Percentiles rank a stretch among this genome's conserved stretches.
phyloP scores from a whole-genome alignment of 2,329 filamentous ascomycete species.

The Penicillium sp. region DNA sequence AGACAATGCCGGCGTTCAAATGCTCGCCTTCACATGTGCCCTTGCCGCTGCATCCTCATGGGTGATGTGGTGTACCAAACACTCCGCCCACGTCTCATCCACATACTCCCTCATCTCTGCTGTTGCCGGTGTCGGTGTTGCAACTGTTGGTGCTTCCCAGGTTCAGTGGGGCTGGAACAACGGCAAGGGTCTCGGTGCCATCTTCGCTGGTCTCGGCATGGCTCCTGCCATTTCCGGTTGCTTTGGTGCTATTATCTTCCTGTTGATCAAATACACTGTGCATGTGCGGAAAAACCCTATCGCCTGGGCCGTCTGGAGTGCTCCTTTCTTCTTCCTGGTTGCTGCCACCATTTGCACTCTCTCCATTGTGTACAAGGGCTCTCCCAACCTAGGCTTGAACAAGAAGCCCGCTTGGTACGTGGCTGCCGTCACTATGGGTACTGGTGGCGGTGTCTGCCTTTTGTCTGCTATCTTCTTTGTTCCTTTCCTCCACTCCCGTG shows the following conservation, averaged over 20 bases:
- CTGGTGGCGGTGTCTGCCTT: conserved; percentile 58
- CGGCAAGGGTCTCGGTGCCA: conserved; percentile 67
- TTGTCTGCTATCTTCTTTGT: conserved; percentile 70
- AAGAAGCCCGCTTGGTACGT: conserved; percentile 64
- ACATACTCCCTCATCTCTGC: conserved; percentile 70
- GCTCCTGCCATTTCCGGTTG: conserved; percentile 64
- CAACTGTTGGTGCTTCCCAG: conserved; percentile 59
- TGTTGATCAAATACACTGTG: conserved; percentile 69
- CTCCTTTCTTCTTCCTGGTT: conserved; percentile 75
- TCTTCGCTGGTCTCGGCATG: conserved; percentile 64
- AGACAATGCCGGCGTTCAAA: conserved; percentile 63
- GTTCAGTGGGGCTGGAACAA: conserved; percentile 69
- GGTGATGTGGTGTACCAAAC: conserved; percentile 77
- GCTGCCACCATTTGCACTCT: conserved; percentile 72
- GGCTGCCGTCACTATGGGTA: conserved; percentile 63
- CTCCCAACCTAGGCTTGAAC: conserved; percentile 63
- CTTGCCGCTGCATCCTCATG: conserved; percentile 50
- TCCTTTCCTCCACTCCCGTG: conserved; percentile 63
- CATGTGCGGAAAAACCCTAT: conserved; percentile 70
- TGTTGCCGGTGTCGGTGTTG: conserved; percentile 67
- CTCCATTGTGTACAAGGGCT: conserved; percentile 78
- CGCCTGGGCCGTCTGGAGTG: conserved; percentile 69
- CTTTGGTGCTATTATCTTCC: conserved; percentile 68
- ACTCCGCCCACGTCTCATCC: conserved; percentile 71
- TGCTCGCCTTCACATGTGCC: conserved; percentile 53